phyloP scores from a whole-genome alignment of 1,139 yeast species.

The Pichia sp. region DNA sequence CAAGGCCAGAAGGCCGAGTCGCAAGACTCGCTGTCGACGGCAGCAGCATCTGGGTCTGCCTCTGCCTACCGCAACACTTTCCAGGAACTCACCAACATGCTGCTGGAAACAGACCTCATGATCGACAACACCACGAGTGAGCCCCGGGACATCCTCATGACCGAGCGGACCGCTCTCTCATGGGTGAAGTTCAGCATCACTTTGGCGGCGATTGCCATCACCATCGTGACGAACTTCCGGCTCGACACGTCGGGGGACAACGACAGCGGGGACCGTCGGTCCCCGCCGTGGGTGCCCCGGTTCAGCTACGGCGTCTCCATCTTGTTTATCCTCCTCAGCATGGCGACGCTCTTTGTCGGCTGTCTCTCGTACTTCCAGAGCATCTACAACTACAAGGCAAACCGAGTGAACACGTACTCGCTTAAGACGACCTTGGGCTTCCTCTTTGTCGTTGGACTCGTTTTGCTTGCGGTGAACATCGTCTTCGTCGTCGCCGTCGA shows the following conservation, averaged over 20 bases:
- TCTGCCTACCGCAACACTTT: neutral
- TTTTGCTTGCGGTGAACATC: conserved; percentile 43
- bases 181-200: conserved; percentile 50
- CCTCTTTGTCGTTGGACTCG: conserved; percentile 39
- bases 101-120: conserved; percentile 27
- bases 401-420: conserved; percentile 41
- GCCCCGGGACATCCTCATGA: conserved; percentile 61
- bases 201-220: conserved; percentile 48
- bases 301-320: conserved; percentile 36
- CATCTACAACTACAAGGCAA: conserved; percentile 42
- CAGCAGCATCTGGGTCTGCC: neutral
- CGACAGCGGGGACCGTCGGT: neutral
- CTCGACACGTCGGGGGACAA: conserved; percentile 33
- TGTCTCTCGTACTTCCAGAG: conserved; percentile 45
- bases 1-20: neutral
- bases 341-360: conserved; percentile 40
- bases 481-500: conserved; percentile 15
- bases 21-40: neutral
- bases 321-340: conserved; percentile 38
- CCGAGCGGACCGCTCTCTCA: conserved; percentile 54
- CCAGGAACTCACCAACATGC: conserved; percentile 1
- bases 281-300: conserved; percentile 18
- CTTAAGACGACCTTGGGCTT: conserved; percentile 39
- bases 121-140: conserved; percentile 47
- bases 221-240: conserved; percentile 48